Base-by-base conservation (phyloP, 164 flowering plant species). In the Vitis labrusca region DNA sequence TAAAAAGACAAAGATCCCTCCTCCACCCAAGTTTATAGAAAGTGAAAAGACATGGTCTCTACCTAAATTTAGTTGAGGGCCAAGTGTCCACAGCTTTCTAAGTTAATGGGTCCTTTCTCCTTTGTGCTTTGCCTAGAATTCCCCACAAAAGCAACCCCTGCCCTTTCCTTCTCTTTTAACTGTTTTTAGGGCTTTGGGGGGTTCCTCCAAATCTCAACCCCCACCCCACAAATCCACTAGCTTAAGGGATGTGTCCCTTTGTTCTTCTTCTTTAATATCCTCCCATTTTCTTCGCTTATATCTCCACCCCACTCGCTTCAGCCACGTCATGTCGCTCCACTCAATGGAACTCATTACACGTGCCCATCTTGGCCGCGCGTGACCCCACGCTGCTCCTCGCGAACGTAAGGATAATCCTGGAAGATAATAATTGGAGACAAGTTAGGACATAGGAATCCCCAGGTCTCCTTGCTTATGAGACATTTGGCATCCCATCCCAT, bases 401-500 rank as follows among this genome's bases (percentile, higher is more conserved):
- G 44, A 37, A 7, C 44, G 44, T 37, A 37, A 3, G 27, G 27
- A 23, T 23, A 23, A 23, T 23, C 27, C 27, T 23, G n/a, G 50
- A 8, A n/a, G 58, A 53, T 37, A 15, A 63, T 56, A 58, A 74
- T 50, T 37, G 78, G 71, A 53, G 78, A 78, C 81, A 78, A 48
- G 69, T 65, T 48, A 12, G 56, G 75, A 71, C 76, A 71, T 54
- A 59, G 50, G 73, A 78, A 75, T 78, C 74, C 19, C 63, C 55
- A 56, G 29, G 16, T 56, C 63, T 32, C 16, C 50, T 70, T 63
- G 68, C n/a, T 64, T 19, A 64, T 49, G 51, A 68, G 73, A 78
- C 78, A 78, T 72, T 74, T 68, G 76, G 75, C 78, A 78, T 74
- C 73, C 70, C 74, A 74, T 71, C 77, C 72, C 66, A 70, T 67